Base-by-base conservation (phyloP, 495 filamentous ascomycete genomes). In the Lasiosphaeria miniovina region DNA sequence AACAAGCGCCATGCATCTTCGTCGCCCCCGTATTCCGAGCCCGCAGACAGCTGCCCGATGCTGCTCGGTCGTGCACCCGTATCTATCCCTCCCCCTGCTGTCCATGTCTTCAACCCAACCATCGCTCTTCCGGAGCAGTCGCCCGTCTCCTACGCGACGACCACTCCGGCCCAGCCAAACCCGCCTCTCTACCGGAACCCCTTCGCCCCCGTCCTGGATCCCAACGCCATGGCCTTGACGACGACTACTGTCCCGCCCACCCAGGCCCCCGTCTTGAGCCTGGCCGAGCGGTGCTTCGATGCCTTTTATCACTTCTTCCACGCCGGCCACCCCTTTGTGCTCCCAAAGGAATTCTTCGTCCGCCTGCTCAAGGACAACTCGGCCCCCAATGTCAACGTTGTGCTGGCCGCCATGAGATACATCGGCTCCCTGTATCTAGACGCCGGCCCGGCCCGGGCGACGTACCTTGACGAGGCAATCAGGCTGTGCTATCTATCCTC, bases 221-320 rank as follows among this genome's bases (percentile, higher is more conserved):
- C 62, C 41, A 72, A 65, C 56, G 61, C 66, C 9, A 59, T 68
- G 53, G 72, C 71, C 17, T 51, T 74, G 54, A 62, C 69, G 33
- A 61, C 65, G 35, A 45, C 54, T 10, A 59, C 64, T 12, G 52
- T 56, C 10, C 59, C 59, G 34, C 7, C 33, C 5, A 51, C 45
- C 46, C 68, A 72, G 61, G 68, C 74, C 31, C 72, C 68, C 1
- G 56, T 63, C 35, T 65, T 68, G 49, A 77, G 66, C 8, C 61
- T 80, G 45, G 71, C 73, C 3, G 77, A 81, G 55, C 71, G 80
- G 33, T 83, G 80, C 59, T 75, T 83, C 57, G 80, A 84, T 52
- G 74, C 82, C 36, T 84, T 83, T 62, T 84, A 81, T 62, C 77
- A 77, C 73, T 81, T 84, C 71, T 92, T 92, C 66, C 84, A 90